Evolutionary conservation across 768 basidiomycete genomes (phyloP), one percentile per base, ranked within the genome.

Genomic region (Russula sp.): DNA sequence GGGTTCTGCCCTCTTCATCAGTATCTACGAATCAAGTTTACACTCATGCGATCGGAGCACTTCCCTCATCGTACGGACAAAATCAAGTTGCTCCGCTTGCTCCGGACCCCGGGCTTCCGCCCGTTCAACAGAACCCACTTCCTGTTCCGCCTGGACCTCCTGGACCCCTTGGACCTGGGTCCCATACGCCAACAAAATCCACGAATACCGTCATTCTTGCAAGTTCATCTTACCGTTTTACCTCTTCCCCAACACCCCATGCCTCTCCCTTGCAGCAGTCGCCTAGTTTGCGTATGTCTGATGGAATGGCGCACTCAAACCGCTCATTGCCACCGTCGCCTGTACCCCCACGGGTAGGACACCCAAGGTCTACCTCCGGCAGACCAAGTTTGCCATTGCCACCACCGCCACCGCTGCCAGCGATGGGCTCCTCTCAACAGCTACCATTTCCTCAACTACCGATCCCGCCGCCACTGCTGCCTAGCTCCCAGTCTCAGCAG

Each of bases 361-460:
- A 47, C 20, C 51, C 39, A 46, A 66, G 60, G 53, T 63, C 70
- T 11, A 67, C 74, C 11, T 71, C 76, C n/a, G 72, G 81, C 51
- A 78, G 76, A 41, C 75, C 79, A 8, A 77, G 79, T 66, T 73
- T 86, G 22, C 83, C 82, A 55, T 78, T 78, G 36, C 81, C 66
- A 66, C 73, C 34, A 2, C 61, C 64, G 2, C 75, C 75, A 16
- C 29, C 35, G 11, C 71, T 73, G 0, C 74, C 71, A 0, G 75
- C 76, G 20, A 66, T 73, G 39, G 67, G 71, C 20, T 71, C 71
- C 35, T 68, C 73, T 41, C 68, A 69, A 29, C 66, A 73, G 54
- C 72, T 72, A 16, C 70, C 71, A 43, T 67, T 72, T 34, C 62
- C 65, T 53, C 65, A 65, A 56, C 18, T 52, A 7, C 66, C 64